Evolutionary conservation across 2,329 filamentous ascomycete species (phyloP).

Genomic region (Arthrobotrys conoides): DNA sequence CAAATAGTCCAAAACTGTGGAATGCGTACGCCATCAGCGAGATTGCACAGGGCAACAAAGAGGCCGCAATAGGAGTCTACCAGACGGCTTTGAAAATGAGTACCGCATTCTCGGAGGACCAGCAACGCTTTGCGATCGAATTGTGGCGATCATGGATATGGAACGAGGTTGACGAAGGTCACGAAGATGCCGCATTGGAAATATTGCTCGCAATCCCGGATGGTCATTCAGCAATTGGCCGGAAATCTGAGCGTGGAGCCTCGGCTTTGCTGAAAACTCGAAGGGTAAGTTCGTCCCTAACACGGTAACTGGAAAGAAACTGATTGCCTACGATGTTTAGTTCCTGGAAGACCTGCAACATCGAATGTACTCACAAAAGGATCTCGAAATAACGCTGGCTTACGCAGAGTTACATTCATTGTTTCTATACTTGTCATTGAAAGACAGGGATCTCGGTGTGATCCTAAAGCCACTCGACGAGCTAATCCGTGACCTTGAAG

Average conservation of each 20-base stretch:
- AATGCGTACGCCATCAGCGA: slow-evolving; percentile 84
- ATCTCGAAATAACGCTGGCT: slow-evolving; percentile 61
- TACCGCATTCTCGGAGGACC: slow-evolving; percentile 66
- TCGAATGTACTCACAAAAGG: slow-evolving; percentile 64
- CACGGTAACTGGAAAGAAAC: slow-evolving; percentile 65
- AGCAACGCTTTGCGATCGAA: slow-evolving; percentile 67
- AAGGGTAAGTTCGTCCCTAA: slow-evolving; percentile 65
- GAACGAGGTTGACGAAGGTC: slow-evolving; percentile 68
- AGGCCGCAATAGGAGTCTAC: slow-evolving; percentile 77
- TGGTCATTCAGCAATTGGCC: slow-evolving; percentile 61
- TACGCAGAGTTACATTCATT: slow-evolving; percentile 61
- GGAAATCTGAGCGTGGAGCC: slow-evolving; percentile 60
- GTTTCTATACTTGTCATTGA: slow-evolving; percentile 54
- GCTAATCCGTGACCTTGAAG: slow-evolving; percentile 68
- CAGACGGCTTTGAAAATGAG: slow-evolving; percentile 76
- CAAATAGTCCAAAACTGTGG: slow-evolving; percentile 78
- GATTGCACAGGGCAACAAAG: slow-evolving; percentile 72
- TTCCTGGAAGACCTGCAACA: slow-evolving; percentile 61
- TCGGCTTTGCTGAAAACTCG: slow-evolving; percentile 67
- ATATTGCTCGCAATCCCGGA: slow-evolving; percentile 47
- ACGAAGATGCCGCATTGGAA: slow-evolving; percentile 61
- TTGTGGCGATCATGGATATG: slow-evolving; percentile 78
- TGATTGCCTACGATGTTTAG: slow-evolving; percentile 70
- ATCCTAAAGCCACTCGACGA: slow-evolving; percentile 67
- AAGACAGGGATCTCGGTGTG: slow-evolving; percentile 30